Evolutionary conservation across 1,284 basidiomycete genomes (phyloP).

Genomic region (Boletus albobrunnescens): DNA sequence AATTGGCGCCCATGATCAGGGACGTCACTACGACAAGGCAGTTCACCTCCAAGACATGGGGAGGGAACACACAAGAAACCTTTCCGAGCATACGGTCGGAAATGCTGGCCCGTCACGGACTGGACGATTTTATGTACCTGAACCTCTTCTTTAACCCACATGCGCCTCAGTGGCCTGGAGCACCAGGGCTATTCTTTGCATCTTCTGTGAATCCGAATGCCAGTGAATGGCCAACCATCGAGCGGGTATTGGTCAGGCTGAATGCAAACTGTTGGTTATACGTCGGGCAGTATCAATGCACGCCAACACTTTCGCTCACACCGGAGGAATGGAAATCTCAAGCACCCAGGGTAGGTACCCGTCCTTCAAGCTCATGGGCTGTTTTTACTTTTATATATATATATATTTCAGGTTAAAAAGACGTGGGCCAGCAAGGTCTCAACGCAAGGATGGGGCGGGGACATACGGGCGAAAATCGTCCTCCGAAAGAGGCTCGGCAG

Average conservation of each 20-base stretch:
- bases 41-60: constrained; percentile 34
- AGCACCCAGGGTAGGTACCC: constrained; percentile 11
- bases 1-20: constrained; percentile 12
- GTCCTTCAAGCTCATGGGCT: neutral
- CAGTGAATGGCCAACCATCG: neutral
- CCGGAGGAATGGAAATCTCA: constrained; percentile 27
- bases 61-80: constrained; percentile 33
- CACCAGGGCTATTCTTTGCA: constrained; percentile 35
- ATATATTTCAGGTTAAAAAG: constrained; percentile 18
- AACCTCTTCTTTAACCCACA: constrained; percentile 36
- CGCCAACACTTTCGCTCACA: constrained; percentile 20
- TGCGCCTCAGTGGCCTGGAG: constrained; percentile 36
- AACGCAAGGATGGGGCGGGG: constrained; percentile 9
- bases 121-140: constrained; percentile 36
- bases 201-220: constrained; percentile 1
- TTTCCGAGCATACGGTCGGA: constrained; percentile 28
- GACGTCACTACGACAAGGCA: constrained; percentile 25
- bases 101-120: constrained; percentile 27
- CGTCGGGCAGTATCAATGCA: constrained; percentile 30
- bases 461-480: constrained; percentile 15
- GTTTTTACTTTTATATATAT: too few relatives aligned
- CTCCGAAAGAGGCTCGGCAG: constrained; percentile 17
- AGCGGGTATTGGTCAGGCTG: constrained; percentile 23
- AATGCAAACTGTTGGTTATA: constrained; percentile 26
- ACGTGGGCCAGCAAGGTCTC: constrained; percentile 19